Percentiles rank a stretch among this genome's conserved stretches.
These are phyloP conservation scores for Glarea lozoyensis DNA, from an alignment of 495 filamentous ascomycete species.

Conservation along the genomic window DNA sequence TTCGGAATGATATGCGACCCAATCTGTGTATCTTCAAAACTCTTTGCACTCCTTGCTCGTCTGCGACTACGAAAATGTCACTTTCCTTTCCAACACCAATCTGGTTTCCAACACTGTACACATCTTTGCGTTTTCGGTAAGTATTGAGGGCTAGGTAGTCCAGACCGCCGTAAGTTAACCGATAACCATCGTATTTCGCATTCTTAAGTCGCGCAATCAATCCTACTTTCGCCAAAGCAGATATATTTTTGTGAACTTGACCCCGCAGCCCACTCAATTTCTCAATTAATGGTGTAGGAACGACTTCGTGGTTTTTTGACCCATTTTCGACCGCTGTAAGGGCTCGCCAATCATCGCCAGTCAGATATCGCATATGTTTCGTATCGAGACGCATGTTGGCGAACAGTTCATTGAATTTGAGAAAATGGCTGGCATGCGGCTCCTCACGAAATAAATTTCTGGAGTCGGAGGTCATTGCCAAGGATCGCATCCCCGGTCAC, in stretches of 20 bases:
- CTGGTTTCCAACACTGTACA: constrained; percentile 90
- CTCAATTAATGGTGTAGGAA: constrained; percentile 82
- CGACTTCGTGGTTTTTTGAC: constrained; percentile 92
- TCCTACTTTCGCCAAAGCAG: constrained; percentile 81
- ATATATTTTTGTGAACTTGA: constrained; percentile 82
- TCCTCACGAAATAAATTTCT: too few species aligned
- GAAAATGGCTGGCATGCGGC: too few species aligned
- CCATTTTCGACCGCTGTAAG: constrained; percentile 89
- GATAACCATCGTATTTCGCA: constrained; percentile 95
- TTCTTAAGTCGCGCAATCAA: constrained; percentile 91
- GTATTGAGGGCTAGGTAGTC: constrained; percentile 93
- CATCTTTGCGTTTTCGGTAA: constrained; percentile 62
- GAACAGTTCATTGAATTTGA: neutral
- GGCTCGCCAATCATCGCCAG: constrained; percentile 87
- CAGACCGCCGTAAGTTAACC: constrained; percentile 90
- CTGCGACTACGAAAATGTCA: constrained; percentile 88
- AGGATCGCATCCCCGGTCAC: constrained; percentile 8
- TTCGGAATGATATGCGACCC: constrained; percentile 92
- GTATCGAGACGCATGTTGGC: constrained; percentile 83
- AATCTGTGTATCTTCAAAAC: constrained; percentile 92
- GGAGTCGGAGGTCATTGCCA: too few species aligned
- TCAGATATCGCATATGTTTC: constrained; percentile 82
- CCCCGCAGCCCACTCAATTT: constrained; percentile 74
- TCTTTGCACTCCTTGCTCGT: constrained; percentile 50
- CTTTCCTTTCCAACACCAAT: constrained; percentile 96